Evolutionary conservation across 192 early-diverging fungal genomes (phyloP).

Genomic region (Kickxella alabastrina): DNA sequence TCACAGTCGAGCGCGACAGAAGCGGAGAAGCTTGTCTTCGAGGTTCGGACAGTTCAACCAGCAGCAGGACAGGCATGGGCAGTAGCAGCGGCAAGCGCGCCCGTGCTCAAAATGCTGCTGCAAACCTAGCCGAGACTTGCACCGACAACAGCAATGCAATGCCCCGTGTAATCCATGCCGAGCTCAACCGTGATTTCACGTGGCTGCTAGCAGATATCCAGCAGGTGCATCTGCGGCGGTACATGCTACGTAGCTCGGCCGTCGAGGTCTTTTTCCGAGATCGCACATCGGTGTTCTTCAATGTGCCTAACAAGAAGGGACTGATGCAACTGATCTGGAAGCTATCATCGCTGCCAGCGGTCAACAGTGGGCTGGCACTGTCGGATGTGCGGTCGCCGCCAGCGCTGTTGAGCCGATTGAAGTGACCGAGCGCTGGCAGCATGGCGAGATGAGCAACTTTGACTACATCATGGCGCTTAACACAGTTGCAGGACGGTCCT

Average conservation of each 20-base stretch:
- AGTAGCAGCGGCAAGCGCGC: neutral
- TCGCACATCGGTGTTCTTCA: conserved; percentile 35
- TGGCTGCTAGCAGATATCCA: conserved; percentile 35
- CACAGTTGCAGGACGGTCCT: conserved; percentile 78
- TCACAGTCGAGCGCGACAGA: conserved; percentile 22
- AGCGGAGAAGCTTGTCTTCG: conserved; percentile 3
- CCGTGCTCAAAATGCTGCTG: neutral
- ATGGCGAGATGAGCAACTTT: conserved; percentile 87
- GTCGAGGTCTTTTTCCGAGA: conserved; percentile 43
- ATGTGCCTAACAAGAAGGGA: conserved; percentile 29
- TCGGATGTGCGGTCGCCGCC: conserved; percentile 35
- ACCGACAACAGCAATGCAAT: too few relatives aligned
- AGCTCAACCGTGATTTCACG: conserved; percentile 23
- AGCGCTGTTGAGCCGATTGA: conserved; percentile 17
- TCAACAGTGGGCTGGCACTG: conserved; percentile 21
- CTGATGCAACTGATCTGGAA: conserved; percentile 45
- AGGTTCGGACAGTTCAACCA: conserved; percentile 3
- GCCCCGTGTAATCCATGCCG: conserved; percentile 26
- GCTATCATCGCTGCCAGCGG: conserved; percentile 31
- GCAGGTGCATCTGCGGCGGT: conserved; percentile 42
- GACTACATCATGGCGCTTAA: conserved; percentile 95
- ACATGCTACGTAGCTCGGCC: conserved; percentile 40
- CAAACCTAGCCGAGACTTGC: too few relatives aligned
- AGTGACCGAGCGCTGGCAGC: conserved; percentile 78
- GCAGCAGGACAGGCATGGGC: neutral